These are phyloP conservation scores for Capillidium rhysosporum DNA, from an alignment of 371 early-diverging fungal genomes.

Conservation along the genomic window DNA sequence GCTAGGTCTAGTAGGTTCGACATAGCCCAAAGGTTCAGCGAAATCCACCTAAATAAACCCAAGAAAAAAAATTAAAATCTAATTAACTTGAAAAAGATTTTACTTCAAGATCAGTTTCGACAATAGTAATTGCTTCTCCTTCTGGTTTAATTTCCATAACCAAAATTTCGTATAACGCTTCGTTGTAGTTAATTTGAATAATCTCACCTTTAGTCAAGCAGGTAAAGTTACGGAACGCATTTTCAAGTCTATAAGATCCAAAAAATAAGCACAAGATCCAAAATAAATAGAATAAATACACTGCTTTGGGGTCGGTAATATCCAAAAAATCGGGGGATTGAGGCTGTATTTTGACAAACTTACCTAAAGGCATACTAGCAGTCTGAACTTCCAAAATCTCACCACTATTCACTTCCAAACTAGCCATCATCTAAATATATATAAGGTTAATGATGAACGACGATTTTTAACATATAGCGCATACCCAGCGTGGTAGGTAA, in stretches of 20 bases:
- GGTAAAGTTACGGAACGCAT: conserved; percentile 85
- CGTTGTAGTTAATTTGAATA: conserved; percentile 83
- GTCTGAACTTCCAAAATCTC: conserved; percentile 62
- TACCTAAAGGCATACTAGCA: conserved; percentile 64
- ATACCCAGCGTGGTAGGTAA: conserved; percentile 94
- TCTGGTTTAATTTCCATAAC: conserved; percentile 84
- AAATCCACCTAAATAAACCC: conserved; percentile 60
- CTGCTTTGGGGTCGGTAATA: conserved; percentile 93
- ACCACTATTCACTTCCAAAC: conserved; percentile 54
- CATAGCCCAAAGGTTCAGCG: conserved; percentile 94
- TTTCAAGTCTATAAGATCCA: conserved; percentile 53
- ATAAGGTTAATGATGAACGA: not conserved
- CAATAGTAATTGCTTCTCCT: conserved; percentile 73
- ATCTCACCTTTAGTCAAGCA: conserved; percentile 89
- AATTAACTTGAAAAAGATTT: not conserved
- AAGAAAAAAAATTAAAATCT: not conserved
- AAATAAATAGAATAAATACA: conserved; percentile 21
- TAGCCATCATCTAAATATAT: conserved; percentile 73
- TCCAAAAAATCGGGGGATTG: conserved; percentile 96
- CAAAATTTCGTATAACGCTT: conserved; percentile 67
- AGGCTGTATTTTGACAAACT: conserved; percentile 92
- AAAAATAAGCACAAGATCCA: not conserved
- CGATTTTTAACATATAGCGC: not conserved
- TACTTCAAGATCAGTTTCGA: conserved; percentile 97
- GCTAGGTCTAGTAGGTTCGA: conserved; percentile 38